Base-by-base conservation (phyloP, 345 rosid genomes). In the Lagerstroemia speciosa region DNA sequence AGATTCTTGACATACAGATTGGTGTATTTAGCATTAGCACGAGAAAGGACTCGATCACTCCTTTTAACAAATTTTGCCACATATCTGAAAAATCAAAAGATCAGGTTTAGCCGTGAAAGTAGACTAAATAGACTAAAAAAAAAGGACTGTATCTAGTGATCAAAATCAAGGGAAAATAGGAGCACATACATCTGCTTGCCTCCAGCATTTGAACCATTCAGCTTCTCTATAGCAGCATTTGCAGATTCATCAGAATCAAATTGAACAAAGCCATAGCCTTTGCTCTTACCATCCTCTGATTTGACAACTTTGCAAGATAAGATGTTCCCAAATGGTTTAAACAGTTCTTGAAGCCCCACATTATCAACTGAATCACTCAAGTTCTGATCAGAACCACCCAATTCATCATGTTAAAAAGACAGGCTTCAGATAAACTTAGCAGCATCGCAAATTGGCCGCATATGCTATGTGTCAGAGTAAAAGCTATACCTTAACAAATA, bases 241-340 rank as follows among this genome's bases (percentile, higher is more conserved):
- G 97, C 93, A 78, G 89, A 79, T 24, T 82, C 89, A 38, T 80
- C 83, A 0, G 72, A 37, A 66, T 86, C 89, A 75, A 76, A 87
- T 33, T 91, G 95, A 34, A 89, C 87, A 77, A 87, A 89, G 37
- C 95, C 97, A 73, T 83, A 76, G 4, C 97, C 91, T 45, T 83
- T 86, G 64, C 88, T 89, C 80, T 83, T 90, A 41, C 85, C 90
- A 76, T 85, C 91, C 48, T 83, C 87, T 71, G 50, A 74, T 14
- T 73, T 74, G 7, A 79, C 91, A 62, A 89, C 88, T 79, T 91
- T 85, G 76, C 89, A 87, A 17, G 97, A 91, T 24, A 82, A 26
- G 45, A 84, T 77, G 48, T 76, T 72, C 20, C 92, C 92, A 78
- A 78, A 87, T 70, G 79, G 71, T 67, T 75, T 62, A 74, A 87